Conservation (phyloP, 2,329 filamentous ascomycete species). For the Bertia moriformis region DNA sequence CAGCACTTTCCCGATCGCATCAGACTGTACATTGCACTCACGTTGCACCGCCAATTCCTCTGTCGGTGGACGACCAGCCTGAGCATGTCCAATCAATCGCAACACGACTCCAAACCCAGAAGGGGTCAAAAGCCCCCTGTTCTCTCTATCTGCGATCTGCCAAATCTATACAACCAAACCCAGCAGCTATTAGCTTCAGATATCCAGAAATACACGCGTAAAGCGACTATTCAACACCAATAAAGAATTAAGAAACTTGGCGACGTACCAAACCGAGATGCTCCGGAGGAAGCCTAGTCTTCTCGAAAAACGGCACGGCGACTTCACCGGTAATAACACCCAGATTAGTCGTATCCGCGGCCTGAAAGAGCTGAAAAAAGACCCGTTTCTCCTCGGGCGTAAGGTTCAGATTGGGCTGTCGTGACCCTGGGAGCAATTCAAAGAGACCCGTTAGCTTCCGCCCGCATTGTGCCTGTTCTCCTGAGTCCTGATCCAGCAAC, state of each 20-base stretch:
- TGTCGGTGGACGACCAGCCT: conserved; percentile 70
- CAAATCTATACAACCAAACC: conserved; percentile 57
- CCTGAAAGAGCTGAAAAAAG: conserved; percentile 83
- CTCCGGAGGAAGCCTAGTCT: conserved; percentile 74
- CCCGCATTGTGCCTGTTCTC: no score
- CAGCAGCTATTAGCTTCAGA: conserved; percentile 10
- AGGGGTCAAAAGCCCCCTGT: conserved; percentile 82
- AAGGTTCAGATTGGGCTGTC: conserved; percentile 60
- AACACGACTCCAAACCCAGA: conserved; percentile 86
- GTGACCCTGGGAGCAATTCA: neutral
- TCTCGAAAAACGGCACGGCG: conserved; percentile 95
- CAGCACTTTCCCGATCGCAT: neutral
- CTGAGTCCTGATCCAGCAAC: no score
- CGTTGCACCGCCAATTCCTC: conserved; percentile 70
- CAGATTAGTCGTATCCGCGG: conserved; percentile 80
- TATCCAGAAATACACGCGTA: conserved; percentile 1
- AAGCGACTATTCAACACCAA: neutral
- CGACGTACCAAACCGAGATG: conserved; percentile 68
- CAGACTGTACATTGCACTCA: conserved; percentile 1
- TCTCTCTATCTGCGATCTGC: conserved; percentile 96
- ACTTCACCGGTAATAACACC: conserved; percentile 92
- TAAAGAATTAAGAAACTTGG: neutral
- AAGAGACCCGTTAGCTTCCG: neutral
- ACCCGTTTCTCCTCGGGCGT: conserved; percentile 83
- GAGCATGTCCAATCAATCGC: conserved; percentile 87